phyloP scores from a whole-genome alignment of 2,329 filamentous ascomycete species.

The Fusarium hostae region DNA sequence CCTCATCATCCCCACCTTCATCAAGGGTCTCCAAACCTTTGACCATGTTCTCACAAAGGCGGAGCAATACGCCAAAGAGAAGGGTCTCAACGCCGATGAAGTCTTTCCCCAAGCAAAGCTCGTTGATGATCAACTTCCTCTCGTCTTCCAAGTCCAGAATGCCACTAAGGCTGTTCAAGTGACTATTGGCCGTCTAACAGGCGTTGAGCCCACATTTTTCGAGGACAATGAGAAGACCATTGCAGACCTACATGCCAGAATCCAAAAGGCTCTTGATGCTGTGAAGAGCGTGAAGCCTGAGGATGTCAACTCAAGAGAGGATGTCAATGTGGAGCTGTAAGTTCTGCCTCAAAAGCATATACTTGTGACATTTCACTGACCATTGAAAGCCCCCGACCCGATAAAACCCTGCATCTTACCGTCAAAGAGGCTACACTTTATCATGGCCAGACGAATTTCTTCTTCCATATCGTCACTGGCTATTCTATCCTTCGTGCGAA shows the following conservation, averaged over 20 bases:
- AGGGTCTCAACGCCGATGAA: constrained; percentile 24
- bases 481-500: neutral
- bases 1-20: neutral
- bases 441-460: neutral
- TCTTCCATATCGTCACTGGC: neutral
- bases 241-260: neutral
- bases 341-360: neutral
- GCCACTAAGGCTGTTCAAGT: constrained; percentile 24
- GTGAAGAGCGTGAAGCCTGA: neutral
- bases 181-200: constrained; percentile 29
- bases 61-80: constrained; percentile 35
- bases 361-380: neutral
- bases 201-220: constrained; percentile 17
- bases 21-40: neutral
- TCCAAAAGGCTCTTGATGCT: neutral
- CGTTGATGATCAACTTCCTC: constrained; percentile 33
- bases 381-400: neutral
- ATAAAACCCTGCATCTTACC: neutral
- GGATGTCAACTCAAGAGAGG: neutral
- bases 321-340: neutral
- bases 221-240: constrained; percentile 20
- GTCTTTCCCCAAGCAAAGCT: constrained; percentile 22
- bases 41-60: constrained; percentile 20
- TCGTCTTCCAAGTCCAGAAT: constrained; percentile 38
- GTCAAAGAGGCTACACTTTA: neutral